Base-by-base conservation (phyloP, 352 stramenopile species). In the Phytophthora tubulina region DNA sequence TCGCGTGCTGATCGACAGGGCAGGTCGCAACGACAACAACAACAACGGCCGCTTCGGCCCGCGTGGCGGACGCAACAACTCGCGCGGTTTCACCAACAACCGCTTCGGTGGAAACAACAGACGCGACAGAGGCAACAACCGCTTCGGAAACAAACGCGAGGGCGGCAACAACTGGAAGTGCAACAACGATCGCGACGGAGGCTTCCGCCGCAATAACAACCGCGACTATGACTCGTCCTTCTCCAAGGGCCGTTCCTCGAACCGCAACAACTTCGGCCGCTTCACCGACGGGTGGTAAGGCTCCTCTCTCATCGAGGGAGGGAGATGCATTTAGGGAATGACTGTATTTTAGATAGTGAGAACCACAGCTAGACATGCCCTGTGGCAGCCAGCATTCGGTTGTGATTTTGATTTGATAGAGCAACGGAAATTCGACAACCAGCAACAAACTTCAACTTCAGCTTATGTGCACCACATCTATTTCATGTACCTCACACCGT, bases 151-250 rank as follows among this genome's bases (percentile, higher is more conserved):
- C 33, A 71, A 71, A 21, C 62, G 63, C 27, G 67, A 75, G 9
- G 58, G 70, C 17, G 70, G 73, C 52, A 69, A 72, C 50, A 73
- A 58, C 57, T 72, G 67, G 41, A 78, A 58, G 50, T 54, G 61
- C 57, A 76, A 74, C 57, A 76, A 74, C 31, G 63, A 75, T 46
- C 60, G 70, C 38, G 62, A 78, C 38, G 51, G 73, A 42, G 55
- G 56, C 58, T 59, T 42, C 45, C 60, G 57, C 15, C 59, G 64
- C 35, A 67, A 70, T 38, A 62, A 53, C 27, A 66, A 57, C 36
- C 57, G 68, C 52, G 75, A 63, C 65, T 85, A 82, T 55, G 82
- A 91, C 63, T 79, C 76, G 53, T 74, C 68, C 31, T 93, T 91
- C 67, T 87, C 77, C n/a, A 80, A 84, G 36, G 77, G 75, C 44